Evolutionary conservation across 2,329 filamentous ascomycete species (phyloP), one percentile per base, ranked within the genome.

Genomic region (Zymoseptoria tritici): DNA sequence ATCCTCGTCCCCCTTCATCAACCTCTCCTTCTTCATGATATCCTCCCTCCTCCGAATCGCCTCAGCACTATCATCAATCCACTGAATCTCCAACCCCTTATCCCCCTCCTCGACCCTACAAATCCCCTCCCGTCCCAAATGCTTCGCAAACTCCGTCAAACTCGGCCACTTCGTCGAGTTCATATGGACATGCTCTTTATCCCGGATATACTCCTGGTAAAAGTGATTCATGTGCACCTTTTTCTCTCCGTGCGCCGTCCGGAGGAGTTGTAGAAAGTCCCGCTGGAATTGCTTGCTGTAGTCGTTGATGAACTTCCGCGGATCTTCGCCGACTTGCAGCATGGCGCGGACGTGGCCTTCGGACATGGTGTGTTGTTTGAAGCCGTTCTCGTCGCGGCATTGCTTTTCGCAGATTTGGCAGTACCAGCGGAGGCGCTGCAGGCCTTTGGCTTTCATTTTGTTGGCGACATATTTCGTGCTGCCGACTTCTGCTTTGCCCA

Each of bases 401-500:
- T 91, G 87, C 60, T 84, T 81, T 71, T 90, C 83, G 78, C 92
- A 97, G 5, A 88, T 84, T 72, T 81, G 81, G 72, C 92, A 97
- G 78, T 92, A 97, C 89, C 91, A 99, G 73, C 93, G 84, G 57
- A 99, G 80, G 6, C 93, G 83, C 70, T 94, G 88, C 16, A 85
- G 75, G 50, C 86, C 86, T 73, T 90, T 88, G 64, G 85, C 83
- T 77, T 96, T 97, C 79, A 96, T 87, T 77, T 91, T 88, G 78
- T 97, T 97, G 76, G 84, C 85, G 61, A 97, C 83, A 74, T 90
- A 84, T 78, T 97, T 97, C n/a, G 88, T 91, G 59, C 87, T 90
- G 64, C 94, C 94, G 57, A 90, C 86, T 79, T 97, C 94, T 70
- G 94, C 94, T 79, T 90, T 90, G 57, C 88, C 87, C 93, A 97